Conservation (phyloP, 129 eudicot genomes). For the Chrysanthemum seticuspe region DNA sequence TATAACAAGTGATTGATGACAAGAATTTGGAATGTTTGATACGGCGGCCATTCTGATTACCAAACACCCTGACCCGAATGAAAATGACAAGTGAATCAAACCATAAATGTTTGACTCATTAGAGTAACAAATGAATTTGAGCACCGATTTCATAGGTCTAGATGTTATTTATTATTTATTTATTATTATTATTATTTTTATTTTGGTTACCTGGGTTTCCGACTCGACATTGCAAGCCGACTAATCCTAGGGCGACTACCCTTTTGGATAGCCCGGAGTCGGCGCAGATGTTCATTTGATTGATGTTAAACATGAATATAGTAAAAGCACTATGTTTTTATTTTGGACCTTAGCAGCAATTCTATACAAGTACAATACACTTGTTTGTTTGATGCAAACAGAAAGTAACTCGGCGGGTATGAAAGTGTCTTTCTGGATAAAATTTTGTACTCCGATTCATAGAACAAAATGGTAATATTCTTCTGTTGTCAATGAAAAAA, state of each 20-base stretch:
- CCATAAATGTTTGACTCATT: background rate
- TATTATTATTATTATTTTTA: background rate
- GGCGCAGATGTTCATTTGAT: too few relatives aligned
- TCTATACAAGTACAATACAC: background rate
- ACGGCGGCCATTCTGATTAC: background rate
- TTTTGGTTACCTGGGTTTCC: too few relatives aligned
- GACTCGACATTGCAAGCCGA: too few relatives aligned
- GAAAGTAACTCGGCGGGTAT: too few relatives aligned
- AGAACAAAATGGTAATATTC: slow-evolving; percentile 11
- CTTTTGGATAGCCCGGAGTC: too few relatives aligned
- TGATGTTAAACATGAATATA: too few relatives aligned
- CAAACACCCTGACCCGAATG: background rate
- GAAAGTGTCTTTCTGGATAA: background rate
- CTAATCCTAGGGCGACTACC: too few relatives aligned
- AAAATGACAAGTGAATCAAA: slow-evolving; percentile 3
- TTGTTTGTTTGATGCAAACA: slow-evolving; percentile 8
- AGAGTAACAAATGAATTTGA: background rate
- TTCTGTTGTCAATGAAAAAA: slow-evolving; percentile 3
- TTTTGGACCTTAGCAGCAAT: background rate
- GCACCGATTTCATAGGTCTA: background rate
- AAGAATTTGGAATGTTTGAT: background rate
- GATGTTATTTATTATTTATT: background rate
- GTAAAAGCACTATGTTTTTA: background rate
- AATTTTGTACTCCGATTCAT: background rate
- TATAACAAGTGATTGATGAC: background rate